Percentiles rank a stretch among this genome's conserved stretches.
Conservation (phyloP, 2,329 filamentous ascomycete species). For the Colletotrichum sp. region DNA sequence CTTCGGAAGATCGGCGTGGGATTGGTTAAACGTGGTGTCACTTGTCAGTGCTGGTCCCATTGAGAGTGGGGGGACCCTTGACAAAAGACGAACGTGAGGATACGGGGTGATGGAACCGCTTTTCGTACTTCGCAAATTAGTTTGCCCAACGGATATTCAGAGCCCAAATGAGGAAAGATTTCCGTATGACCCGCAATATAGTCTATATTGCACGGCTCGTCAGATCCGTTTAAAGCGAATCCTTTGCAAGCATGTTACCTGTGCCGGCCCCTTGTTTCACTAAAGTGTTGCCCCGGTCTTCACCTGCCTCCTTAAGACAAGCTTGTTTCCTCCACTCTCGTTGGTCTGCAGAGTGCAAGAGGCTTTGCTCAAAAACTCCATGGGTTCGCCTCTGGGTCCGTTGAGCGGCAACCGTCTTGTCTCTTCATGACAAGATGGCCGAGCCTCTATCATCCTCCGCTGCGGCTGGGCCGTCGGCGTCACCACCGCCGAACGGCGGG, state of each 20-base stretch:
- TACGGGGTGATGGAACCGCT: neutral
- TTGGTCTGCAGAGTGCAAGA: neutral
- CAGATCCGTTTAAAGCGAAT: neutral
- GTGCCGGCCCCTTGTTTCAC: neutral
- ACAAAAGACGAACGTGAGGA: neutral
- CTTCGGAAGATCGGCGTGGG: neutral
- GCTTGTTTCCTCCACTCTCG: constrained; percentile 1
- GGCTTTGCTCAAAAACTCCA: neutral
- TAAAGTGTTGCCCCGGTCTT: neutral
- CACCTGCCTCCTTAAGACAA: neutral
- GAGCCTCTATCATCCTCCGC: neutral
- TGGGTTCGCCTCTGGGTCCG: neutral
- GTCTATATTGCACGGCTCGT: neutral
- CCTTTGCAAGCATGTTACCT: neutral
- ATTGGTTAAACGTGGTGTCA: neutral
- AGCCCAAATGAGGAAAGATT: neutral
- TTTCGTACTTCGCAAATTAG: neutral
- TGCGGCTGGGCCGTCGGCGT: neutral
- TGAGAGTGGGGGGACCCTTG: neutral
- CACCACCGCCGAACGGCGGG: neutral
- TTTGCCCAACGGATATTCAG: neutral
- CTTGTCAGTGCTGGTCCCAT: neutral
- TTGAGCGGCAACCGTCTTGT: neutral
- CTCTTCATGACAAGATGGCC: neutral
- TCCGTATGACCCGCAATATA: neutral